Percentiles rank a stretch among this genome's conserved stretches.
These are phyloP conservation scores for Geotrichum australiense DNA, from an alignment of 1,139 yeast genomes.

Conservation along the genomic window DNA sequence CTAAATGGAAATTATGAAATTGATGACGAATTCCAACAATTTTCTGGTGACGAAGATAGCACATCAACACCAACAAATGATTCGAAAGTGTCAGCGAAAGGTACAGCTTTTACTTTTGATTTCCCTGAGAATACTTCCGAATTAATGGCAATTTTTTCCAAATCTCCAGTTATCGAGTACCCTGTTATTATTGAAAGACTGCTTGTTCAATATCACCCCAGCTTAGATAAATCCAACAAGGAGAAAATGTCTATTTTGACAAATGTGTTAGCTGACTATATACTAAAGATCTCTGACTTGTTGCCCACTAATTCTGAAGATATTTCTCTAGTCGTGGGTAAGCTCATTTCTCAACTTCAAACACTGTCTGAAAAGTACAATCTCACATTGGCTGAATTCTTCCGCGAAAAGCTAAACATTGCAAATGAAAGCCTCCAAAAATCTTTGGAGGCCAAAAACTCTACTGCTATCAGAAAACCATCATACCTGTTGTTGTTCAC, in stretches of 20 bases:
- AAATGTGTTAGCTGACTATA: conserved; percentile 56
- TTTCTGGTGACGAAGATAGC: conserved; percentile 26
- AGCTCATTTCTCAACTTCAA: conserved; percentile 47
- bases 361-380: conserved; percentile 60
- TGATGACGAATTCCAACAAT: conserved; percentile 32
- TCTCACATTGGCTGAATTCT: conserved; percentile 51
- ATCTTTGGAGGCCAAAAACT: conserved; percentile 12
- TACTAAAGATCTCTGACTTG: conserved; percentile 45
- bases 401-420: conserved; percentile 40
- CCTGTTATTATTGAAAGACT: conserved; percentile 48
- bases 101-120: conserved; percentile 42
- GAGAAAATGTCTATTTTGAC: conserved; percentile 62
- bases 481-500: conserved; percentile 63
- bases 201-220: conserved; percentile 62
- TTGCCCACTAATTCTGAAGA: conserved; percentile 27
- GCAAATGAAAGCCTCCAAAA: conserved; percentile 12
- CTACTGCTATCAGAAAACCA: conserved; percentile 6
- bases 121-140: conserved; percentile 37
- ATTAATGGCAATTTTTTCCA: conserved; percentile 38
- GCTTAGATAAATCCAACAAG: conserved; percentile 74
- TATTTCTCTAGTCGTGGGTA: conserved; percentile 36
- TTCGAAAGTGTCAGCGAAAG: not conserved
- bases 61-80: conserved; percentile 9
- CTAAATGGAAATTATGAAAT: conserved; percentile 25
- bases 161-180: conserved; percentile 40